A percentile compares a stretch with the other conserved stretches of the same genome.
Conservation (phyloP, 139 green algal genomes). For the Chlorella sp. region DNA sequence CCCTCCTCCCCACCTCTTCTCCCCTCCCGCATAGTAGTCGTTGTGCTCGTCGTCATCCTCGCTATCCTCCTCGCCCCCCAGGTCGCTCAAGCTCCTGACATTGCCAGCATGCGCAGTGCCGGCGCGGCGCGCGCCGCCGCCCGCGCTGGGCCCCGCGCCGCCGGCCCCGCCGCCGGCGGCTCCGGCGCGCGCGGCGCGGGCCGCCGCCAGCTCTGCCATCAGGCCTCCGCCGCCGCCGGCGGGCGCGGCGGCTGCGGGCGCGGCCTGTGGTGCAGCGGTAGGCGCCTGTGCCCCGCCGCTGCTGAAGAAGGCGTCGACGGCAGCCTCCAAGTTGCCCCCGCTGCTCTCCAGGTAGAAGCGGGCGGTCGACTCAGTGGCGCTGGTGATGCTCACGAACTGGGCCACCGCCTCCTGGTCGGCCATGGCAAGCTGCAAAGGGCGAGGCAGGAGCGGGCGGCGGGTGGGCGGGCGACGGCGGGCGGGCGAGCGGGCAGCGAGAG, state of each 20-base stretch:
- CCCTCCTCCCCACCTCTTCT: constrained; percentile 72
- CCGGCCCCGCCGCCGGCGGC: not conserved
- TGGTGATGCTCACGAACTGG: constrained; percentile 54
- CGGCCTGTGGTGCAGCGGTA: not conserved
- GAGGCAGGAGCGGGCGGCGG: too few species aligned
- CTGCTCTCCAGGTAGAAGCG: constrained; percentile 30
- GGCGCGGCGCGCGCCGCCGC: not conserved
- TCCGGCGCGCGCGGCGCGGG: not conserved
- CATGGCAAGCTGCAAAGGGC: too few species aligned
- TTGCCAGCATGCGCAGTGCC: not conserved
- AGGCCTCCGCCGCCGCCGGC: not conserved
- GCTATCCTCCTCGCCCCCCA: constrained; percentile 36
- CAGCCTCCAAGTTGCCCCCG: constrained; percentile 33
- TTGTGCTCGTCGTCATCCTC: constrained; percentile 64
- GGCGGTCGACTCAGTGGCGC: constrained; percentile 24
- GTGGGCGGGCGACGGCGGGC: too few species aligned
- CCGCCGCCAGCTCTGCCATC: constrained; percentile 8
- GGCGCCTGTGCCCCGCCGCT: constrained; percentile 4
- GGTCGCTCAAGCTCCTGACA: constrained; percentile 50
- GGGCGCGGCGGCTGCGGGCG: not conserved
- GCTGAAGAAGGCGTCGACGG: constrained; percentile 41
- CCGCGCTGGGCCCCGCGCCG: constrained; percentile 1
- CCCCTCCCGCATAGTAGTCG: constrained; percentile 82
- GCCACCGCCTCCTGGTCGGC: constrained; percentile 33
- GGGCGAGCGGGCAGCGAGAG: too few species aligned